Percentiles rank a stretch among this genome's conserved stretches.
These are phyloP conservation scores for Macrophomina phaseolina DNA, from an alignment of 2,329 filamentous ascomycete genomes.

Conservation along the genomic window DNA sequence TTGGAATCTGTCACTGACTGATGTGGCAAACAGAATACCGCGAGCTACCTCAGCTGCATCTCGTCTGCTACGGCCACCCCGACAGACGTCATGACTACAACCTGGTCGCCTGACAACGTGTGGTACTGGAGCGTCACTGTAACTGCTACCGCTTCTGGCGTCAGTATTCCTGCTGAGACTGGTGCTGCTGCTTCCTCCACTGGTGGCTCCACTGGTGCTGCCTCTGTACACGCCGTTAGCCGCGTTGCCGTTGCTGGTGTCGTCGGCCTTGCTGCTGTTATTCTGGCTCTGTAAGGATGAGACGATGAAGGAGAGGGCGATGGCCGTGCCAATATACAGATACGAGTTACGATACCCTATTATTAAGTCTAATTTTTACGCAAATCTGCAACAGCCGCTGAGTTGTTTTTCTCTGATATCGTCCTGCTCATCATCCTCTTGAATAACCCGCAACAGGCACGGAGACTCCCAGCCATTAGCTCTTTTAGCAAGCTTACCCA, in stretches of 20 bases:
- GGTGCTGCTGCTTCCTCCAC: neutral
- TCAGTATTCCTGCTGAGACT: neutral
- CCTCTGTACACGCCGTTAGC: neutral
- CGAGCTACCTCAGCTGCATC: neutral
- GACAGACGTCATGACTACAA: neutral
- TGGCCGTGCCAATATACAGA: neutral
- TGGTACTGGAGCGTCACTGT: slow-evolving; percentile 33
- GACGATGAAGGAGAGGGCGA: neutral
- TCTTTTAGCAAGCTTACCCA: no score
- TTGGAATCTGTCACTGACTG: no score
- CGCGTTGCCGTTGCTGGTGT: neutral
- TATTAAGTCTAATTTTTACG: no score
- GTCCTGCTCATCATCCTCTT: no score
- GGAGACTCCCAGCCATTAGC: no score
- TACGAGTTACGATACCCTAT: slow-evolving; percentile 9
- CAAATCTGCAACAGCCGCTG: no score
- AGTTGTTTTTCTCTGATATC: no score
- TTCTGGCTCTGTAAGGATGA: slow-evolving; percentile 1
- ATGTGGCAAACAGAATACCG: neutral
- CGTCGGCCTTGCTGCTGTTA: slow-evolving; percentile 7
- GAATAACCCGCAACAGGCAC: no score
- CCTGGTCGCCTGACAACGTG: slow-evolving; percentile 30
- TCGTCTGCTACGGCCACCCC: neutral
- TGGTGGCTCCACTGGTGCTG: neutral
- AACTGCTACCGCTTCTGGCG: slow-evolving; percentile 34